Conservation (phyloP, 225 moss, liverwort and hornwort genomes). For the Climacium dendroides region DNA sequence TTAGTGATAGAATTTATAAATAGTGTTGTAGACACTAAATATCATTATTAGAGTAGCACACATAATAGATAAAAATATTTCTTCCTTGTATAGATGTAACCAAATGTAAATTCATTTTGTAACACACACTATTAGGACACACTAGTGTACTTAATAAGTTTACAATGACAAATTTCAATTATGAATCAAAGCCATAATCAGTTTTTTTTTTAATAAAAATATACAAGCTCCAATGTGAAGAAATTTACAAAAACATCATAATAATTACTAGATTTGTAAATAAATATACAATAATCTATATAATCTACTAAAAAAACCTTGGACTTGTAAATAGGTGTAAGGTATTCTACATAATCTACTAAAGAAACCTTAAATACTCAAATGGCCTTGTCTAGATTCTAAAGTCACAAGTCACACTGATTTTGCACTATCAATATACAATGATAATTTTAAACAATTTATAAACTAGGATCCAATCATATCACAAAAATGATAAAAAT, state of each 20-base stretch:
- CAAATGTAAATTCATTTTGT: neutral
- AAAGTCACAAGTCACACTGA: neutral
- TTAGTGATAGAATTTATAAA: neutral
- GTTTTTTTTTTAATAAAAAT: neutral
- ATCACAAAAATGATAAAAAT: neutral
- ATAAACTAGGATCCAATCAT: neutral
- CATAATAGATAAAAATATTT: neutral
- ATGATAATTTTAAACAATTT: neutral
- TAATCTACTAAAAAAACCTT: neutral
- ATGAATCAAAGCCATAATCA: neutral
- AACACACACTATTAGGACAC: neutral
- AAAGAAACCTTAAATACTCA: neutral
- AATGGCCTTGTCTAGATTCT: neutral
- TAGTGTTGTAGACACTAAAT: neutral
- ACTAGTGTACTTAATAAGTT: neutral
- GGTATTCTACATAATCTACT: neutral
- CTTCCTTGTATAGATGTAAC: neutral
- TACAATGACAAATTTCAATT: neutral
- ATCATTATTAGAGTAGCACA: neutral
- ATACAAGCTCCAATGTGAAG: neutral
- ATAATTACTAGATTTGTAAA: neutral
- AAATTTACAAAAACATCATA: neutral
- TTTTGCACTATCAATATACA: neutral
- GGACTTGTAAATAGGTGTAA: too few species aligned
- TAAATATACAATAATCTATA: accelerated